Evolutionary conservation across 2,329 filamentous ascomycete genomes (phyloP), one percentile per base, ranked within the genome.

Genomic region (Penicillium sp.): DNA sequence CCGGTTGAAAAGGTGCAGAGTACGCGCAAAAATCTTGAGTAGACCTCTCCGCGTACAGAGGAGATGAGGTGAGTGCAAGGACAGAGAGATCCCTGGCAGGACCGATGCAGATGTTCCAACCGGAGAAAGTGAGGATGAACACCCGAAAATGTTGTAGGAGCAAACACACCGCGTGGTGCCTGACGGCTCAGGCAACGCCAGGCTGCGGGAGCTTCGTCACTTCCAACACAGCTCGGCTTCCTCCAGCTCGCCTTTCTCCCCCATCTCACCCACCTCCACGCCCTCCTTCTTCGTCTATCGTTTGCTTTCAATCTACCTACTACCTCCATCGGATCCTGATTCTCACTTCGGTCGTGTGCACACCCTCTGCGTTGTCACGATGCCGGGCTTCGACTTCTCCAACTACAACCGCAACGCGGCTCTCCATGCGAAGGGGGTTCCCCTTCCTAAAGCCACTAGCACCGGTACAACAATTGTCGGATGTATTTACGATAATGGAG

Each of bases 371-470:
- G 53, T 62, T 56, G 51, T 60, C 76, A 86, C 69, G 67, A 99
- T 99, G 94, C 87, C 89, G 67, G 92, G 92, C 79, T 96, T 96
- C 83, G 92, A 97, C 80, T 99, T 99, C 83, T 95, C 91, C 75
- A 99, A 99, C 83, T 94, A 97, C 85, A 96, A 96, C 84, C 90
- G 94, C 81, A 99, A 99, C 84, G 85, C 88, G 73, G 92, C 92
- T 60, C 85, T 99, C 64, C 92, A 97, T 74, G 90, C 92, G 66
- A 86, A 88, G 76, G 95, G 95, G 64, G 88, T 97, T 46, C 94
- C 94, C 56, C 81, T 97, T 54, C 94, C 95, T 67, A 97, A 96
- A 79, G 94, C 94, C 57, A 99, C 94, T 55, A 96, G 92, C 77
- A 99, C 94, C 55, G 94, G 94, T 79, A 99, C 94, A 54, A 99